Percentiles rank a stretch among this genome's conserved stretches.
Conservation (phyloP, 2,329 filamentous ascomycete genomes). For the Fusarium secorum region DNA sequence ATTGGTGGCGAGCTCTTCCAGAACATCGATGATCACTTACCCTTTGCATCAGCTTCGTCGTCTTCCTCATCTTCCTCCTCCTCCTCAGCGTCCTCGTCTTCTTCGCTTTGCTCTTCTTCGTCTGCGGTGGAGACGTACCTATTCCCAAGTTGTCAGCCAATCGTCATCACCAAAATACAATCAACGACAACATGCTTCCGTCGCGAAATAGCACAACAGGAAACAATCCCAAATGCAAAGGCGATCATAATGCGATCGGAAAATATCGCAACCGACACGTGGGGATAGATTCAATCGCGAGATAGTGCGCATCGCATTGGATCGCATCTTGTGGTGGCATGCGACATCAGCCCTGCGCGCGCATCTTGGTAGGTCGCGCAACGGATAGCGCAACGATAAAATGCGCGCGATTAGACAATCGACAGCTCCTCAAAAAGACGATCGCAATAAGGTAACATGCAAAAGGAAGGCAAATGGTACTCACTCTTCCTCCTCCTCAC, state of each 20-base stretch:
- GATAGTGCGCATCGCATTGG: neutral
- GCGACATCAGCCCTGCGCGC: conserved; percentile 35
- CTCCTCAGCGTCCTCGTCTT: conserved; percentile 50
- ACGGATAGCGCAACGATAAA: conserved; percentile 12
- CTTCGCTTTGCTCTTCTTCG: conserved; percentile 53
- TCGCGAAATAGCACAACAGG: neutral
- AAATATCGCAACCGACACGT: neutral
- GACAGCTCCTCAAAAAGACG: neutral
- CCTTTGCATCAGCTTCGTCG: conserved; percentile 46
- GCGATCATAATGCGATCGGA: neutral
- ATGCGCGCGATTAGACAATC: conserved; percentile 26
- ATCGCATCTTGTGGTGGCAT: conserved; percentile 16
- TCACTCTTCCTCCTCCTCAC: conserved; percentile 64
- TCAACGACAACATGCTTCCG: neutral
- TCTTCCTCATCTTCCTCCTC: conserved; percentile 50
- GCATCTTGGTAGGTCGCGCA: conserved; percentile 26
- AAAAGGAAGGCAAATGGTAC: conserved; percentile 35
- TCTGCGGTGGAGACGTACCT: conserved; percentile 51
- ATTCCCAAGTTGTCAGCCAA: conserved; percentile 22
- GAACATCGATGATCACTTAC: conserved; percentile 42
- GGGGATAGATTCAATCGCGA: neutral
- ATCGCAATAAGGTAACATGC: neutral
- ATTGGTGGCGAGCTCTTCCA: neutral
- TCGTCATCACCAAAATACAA: conserved; percentile 3
- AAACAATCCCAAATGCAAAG: neutral